Evolutionary conservation across 1,284 basidiomycete species (phyloP).

Genomic region (Salmacisia buchloeana): DNA sequence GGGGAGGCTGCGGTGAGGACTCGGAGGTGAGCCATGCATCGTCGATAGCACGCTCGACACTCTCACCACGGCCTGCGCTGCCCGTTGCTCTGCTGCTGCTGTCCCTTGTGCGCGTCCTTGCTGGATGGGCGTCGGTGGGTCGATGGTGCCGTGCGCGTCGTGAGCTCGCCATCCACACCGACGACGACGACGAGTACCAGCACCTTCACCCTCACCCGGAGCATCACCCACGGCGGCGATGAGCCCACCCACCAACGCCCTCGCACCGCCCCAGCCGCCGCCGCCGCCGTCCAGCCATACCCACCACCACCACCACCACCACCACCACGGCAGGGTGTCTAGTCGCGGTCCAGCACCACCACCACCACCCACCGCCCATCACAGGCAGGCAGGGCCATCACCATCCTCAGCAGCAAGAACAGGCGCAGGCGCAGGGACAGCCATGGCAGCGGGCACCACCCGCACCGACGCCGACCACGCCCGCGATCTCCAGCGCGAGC

Average conservation of each 20-base stretch:
- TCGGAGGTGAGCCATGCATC: background rate
- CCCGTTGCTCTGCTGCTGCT: background rate
- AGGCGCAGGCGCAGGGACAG: background rate
- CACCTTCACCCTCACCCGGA: too few relatives aligned
- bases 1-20: background rate
- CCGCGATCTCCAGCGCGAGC: constrained; percentile 4
- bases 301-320: background rate
- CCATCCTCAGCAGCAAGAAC: background rate
- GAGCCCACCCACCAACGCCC: background rate
- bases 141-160: too few relatives aligned
- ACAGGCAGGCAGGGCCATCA: background rate
- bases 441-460: background rate
- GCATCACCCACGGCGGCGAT: too few relatives aligned
- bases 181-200: too few relatives aligned
- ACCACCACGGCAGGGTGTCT: too few relatives aligned
- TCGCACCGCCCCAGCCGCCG: background rate
- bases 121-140: too few relatives aligned
- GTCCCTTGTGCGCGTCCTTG: too few relatives aligned
- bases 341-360: too few relatives aligned
- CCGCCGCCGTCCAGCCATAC: too few relatives aligned
- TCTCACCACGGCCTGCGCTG: background rate
- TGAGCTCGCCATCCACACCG: too few relatives aligned
- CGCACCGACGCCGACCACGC: constrained; percentile 5
- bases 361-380: background rate
- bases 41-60: background rate